A percentile compares a stretch with the other conserved stretches of the same genome.
These are phyloP conservation scores for Trichomonas tenax DNA, from an alignment of 208 protist species.

Conservation along the genomic window DNA sequence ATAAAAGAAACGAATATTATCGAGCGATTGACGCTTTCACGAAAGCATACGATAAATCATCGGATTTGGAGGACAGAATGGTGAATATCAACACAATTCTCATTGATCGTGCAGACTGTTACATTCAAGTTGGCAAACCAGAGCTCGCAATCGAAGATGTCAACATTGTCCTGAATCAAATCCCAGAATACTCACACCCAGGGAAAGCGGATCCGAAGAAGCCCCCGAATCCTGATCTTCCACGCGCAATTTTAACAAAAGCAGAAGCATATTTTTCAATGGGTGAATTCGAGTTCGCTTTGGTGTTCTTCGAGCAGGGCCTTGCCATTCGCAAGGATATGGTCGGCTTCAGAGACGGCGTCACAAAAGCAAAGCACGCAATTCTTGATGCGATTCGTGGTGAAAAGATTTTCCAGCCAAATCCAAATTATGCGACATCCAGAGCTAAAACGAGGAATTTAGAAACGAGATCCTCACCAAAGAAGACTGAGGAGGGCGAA, in stretches of 20 bases:
- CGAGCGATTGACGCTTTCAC: not conserved
- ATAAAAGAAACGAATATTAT: not conserved
- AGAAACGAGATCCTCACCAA: not conserved
- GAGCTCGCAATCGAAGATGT: not conserved
- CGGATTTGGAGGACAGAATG: not conserved
- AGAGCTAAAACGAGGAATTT: not conserved
- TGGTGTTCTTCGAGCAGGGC: not conserved
- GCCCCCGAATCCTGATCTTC: not conserved
- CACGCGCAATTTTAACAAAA: not conserved
- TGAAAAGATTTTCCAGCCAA: not conserved
- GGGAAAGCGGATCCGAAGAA: not conserved
- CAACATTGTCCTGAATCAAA: not conserved
- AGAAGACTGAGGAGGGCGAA: not conserved
- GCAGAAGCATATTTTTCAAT: constrained; percentile 15
- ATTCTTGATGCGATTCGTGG: not conserved
- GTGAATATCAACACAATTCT: not conserved
- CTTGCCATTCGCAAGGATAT: not conserved
- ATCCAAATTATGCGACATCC: not conserved
- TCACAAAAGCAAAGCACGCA: not conserved
- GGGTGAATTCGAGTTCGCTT: constrained; percentile 9
- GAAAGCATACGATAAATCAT: not conserved
- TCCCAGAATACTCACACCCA: not conserved
- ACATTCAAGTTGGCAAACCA: constrained; percentile 11
- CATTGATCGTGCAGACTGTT: not conserved
- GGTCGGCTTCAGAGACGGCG: not conserved